Conservation (phyloP, 2,329 filamentous ascomycete species). For the Fusarium nematophilum region DNA sequence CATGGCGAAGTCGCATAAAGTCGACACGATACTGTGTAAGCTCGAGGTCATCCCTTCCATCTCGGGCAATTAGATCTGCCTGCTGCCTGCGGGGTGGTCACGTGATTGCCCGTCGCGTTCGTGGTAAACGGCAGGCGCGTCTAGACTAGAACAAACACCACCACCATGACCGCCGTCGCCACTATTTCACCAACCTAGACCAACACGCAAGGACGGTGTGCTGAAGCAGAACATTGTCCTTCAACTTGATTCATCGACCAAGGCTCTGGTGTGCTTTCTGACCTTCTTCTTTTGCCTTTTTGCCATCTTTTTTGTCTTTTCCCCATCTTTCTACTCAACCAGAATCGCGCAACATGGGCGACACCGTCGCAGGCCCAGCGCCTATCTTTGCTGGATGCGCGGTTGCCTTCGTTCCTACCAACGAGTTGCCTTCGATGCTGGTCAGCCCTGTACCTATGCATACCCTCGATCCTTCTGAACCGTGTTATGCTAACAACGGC, state of each 20-base stretch:
- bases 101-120: no score
- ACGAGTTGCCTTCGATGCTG: constrained; percentile 52
- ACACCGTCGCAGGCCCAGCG: constrained; percentile 35
- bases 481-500: constrained; percentile 8
- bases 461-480: no score
- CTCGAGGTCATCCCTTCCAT: no score
- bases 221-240: neutral
- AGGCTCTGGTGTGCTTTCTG: neutral
- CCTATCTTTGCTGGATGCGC: constrained; percentile 56
- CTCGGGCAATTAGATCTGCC: no score
- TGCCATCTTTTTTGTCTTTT: constrained; percentile 9
- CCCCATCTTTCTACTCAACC: neutral
- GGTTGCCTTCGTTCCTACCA: constrained; percentile 60
- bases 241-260: constrained; percentile 27
- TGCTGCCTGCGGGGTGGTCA: no score
- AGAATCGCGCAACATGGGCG: constrained; percentile 43
- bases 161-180: constrained; percentile 18
- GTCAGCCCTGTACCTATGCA: constrained; percentile 56
- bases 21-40: no score
- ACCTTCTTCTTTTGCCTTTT: constrained; percentile 7
- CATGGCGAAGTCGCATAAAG: no score
- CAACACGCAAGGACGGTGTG: neutral
- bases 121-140: no score
- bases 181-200: constrained; percentile 1
- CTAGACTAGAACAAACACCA: no score